These are phyloP conservation scores for Starmerella cellae DNA, from an alignment of 805 yeast species.

Conservation along the genomic window DNA sequence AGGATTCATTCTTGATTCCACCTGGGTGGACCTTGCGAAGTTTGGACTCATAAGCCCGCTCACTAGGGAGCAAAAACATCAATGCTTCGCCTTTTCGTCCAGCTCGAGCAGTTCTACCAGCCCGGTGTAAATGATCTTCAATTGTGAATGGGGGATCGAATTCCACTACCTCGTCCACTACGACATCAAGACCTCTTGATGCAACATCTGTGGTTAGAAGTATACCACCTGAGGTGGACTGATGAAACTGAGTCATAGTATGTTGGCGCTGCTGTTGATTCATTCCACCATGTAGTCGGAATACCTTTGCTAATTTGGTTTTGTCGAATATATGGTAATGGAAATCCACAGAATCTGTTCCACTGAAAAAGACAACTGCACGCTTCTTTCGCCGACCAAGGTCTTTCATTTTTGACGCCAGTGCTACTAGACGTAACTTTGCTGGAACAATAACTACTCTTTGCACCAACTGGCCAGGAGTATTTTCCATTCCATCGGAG, in stretches of 20 bases:
- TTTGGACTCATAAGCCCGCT: conserved; percentile 52
- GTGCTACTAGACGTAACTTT: conserved; percentile 70
- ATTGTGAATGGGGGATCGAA: conserved; percentile 89
- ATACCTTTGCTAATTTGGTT: conserved; percentile 40
- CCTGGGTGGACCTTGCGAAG: conserved; percentile 45
- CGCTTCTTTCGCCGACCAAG: conserved; percentile 26
- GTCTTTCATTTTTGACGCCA: conserved; percentile 51
- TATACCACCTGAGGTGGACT: conserved; percentile 36
- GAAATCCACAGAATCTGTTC: conserved; percentile 94
- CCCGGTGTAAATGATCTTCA: conserved; percentile 91
- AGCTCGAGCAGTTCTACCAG: conserved; percentile 98
- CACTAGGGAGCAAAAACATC: conserved; percentile 79
- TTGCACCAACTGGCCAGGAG: conserved; percentile 86
- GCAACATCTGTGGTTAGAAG: conserved; percentile 96
- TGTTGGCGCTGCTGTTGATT: conserved; percentile 71
- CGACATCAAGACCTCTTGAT: conserved; percentile 88
- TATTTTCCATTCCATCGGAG: conserved; percentile 30
- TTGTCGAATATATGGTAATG: conserved; percentile 66
- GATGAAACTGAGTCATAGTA: conserved; percentile 37
- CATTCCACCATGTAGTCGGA: conserved; percentile 80
- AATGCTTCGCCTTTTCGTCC: conserved; percentile 71
- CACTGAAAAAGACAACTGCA: conserved; percentile 69
- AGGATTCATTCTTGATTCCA: conserved; percentile 39
- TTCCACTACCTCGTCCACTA: conserved; percentile 74
- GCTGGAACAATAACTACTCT: conserved; percentile 80